A percentile compares a stretch with the other conserved stretches of the same genome.
These are phyloP conservation scores for Rhynchosporium graminicola DNA, from an alignment of 2,329 filamentous ascomycete species.

Conservation along the genomic window DNA sequence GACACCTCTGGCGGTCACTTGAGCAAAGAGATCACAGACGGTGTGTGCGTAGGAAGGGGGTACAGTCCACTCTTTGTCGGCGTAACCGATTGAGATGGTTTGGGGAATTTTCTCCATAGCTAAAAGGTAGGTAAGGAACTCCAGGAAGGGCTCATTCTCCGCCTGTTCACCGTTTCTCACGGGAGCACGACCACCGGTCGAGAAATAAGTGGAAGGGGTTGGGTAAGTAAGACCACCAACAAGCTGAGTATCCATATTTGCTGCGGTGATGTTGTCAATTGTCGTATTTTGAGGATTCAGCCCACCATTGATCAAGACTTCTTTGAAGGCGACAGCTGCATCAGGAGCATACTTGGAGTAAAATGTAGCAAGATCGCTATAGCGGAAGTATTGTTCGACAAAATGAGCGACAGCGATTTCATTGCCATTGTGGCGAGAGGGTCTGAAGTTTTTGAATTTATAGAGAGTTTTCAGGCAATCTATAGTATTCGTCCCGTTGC, in stretches of 20 bases:
- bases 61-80: conserved; percentile 64
- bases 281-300: conserved; percentile 39
- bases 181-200: conserved; percentile 57
- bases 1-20: conserved; percentile 64
- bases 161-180: conserved; percentile 45
- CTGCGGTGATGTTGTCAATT: conserved; percentile 48
- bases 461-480: conserved; percentile 40
- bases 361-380: conserved; percentile 46
- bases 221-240: conserved; percentile 55
- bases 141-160: conserved; percentile 67
- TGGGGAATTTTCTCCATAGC: conserved; percentile 53
- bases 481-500: conserved; percentile 39
- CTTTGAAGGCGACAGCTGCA: conserved; percentile 44
- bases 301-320: conserved; percentile 43
- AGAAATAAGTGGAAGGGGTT: conserved; percentile 53
- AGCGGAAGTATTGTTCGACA: conserved; percentile 38
- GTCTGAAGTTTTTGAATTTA: conserved; percentile 30
- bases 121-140: conserved; percentile 58
- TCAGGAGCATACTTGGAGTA: conserved; percentile 48
- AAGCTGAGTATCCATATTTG: conserved; percentile 57
- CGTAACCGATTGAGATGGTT: conserved; percentile 65
- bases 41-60: conserved; percentile 59
- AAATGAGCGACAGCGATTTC: conserved; percentile 37
- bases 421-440: conserved; percentile 24
- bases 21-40: conserved; percentile 62